phyloP scores from a whole-genome alignment of 305 asterid genomes.

The Solanum aculeatissimum region DNA sequence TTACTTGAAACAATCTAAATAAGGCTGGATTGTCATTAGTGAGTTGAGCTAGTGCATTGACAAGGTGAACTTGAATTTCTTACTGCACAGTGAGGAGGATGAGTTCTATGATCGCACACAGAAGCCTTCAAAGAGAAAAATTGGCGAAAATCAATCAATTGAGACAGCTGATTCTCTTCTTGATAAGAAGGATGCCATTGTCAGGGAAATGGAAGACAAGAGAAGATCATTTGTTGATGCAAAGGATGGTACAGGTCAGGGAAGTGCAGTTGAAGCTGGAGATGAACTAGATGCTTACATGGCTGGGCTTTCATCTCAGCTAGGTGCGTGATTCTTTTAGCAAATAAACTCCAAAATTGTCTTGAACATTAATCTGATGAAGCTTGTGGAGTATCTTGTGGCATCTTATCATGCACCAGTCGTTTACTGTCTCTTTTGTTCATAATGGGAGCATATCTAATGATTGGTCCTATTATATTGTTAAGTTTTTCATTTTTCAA shows the following conservation, averaged over 20 bases:
- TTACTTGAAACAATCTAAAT: not conserved
- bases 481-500: not conserved
- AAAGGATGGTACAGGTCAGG: conserved; percentile 25
- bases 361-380: not conserved
- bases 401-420: not conserved
- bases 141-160: conserved; percentile 57
- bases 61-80: conserved; percentile 2
- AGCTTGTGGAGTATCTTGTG: not conserved
- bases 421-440: not conserved
- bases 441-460: not conserved
- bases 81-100: conserved; percentile 66
- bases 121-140: conserved; percentile 51
- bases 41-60: not conserved
- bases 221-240: conserved; percentile 42
- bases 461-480: not conserved
- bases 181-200: conserved; percentile 70
- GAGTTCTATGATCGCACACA: conserved; percentile 85
- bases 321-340: conserved; percentile 41
- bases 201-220: conserved; percentile 53
- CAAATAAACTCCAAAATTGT: not conserved
- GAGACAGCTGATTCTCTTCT: conserved; percentile 98
- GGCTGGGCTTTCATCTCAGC: conserved; percentile 87
- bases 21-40: not conserved
- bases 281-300: conserved; percentile 95
- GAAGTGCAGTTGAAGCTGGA: conserved; percentile 50